These are phyloP conservation scores for Fusarium sp. DNA, from an alignment of 2,329 filamentous ascomycete species.

Conservation along the genomic window DNA sequence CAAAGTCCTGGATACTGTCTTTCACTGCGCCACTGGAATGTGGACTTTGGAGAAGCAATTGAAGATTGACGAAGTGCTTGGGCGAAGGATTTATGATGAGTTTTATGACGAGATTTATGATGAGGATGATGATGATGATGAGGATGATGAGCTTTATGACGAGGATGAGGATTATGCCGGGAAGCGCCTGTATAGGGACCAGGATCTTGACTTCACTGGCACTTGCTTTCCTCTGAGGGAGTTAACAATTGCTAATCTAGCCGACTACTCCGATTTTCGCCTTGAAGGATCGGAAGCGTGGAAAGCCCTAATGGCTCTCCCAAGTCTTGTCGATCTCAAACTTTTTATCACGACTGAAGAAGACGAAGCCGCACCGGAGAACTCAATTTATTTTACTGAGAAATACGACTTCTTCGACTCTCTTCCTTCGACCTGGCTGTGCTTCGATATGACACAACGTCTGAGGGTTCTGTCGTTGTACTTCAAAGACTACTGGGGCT, in stretches of 20 bases:
- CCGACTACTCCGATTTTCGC: neutral
- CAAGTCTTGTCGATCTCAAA: constrained; percentile 9
- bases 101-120: too few relatives aligned
- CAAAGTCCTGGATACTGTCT: constrained; percentile 28
- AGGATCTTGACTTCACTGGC: neutral
- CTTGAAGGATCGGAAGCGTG: constrained; percentile 9
- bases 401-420: constrained; percentile 36
- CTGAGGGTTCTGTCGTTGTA: constrained; percentile 55
- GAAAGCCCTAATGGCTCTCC: neutral
- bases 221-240: constrained; percentile 7
- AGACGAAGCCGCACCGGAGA: neutral
- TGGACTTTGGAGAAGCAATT: constrained; percentile 25
- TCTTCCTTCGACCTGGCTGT: constrained; percentile 42
- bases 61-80: neutral
- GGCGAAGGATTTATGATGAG: neutral
- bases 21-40: constrained; percentile 22
- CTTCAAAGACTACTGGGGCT: constrained; percentile 53
- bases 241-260: constrained; percentile 29
- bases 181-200: neutral
- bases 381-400: neutral
- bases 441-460: constrained; percentile 17
- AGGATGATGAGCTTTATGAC: fast-evolving
- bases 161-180: fast-evolving
- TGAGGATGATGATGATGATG: neutral
- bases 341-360: constrained; percentile 2